Evolutionary conservation across 2,329 filamentous ascomycete species (phyloP), one percentile per base, ranked within the genome.

Genomic region (Paraphaeosphaeria minitans): DNA sequence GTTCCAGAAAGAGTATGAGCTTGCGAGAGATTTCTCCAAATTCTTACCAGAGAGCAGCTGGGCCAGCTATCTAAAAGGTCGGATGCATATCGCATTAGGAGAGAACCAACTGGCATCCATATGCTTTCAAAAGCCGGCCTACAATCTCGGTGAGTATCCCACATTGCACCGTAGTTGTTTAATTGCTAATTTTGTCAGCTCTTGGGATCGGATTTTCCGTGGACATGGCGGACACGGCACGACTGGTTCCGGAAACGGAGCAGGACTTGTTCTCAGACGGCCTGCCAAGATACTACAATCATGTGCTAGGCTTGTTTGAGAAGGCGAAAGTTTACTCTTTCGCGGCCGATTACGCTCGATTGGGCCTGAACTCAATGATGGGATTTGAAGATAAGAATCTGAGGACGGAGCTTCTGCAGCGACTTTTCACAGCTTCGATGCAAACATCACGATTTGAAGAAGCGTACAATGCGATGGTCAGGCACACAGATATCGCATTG

Each of bases 221-320:
- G 19, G 69, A 74, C 29, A 70, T 77, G 35, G 61, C 65, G 13
- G 79, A 82, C 59, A 83, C 81, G 8, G 79, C 81, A 45, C 59
- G 53, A 45, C 84, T 97, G 14, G 83, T 98, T 22, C 88, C 90
- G 55, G 87, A 92, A 24, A 87, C 89, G 2, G 92, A 97, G 65
- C 89, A 88, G 13, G 81, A 82, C 54, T 80, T 74, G 53, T 88
- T 89, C 70, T 83, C 93, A 71, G 86, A 86, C 56, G 95, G 94
- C 1, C 83, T 93, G 42, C 85, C 92, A 5, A 88, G 86, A 62
- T 99, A 97, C 78, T 96, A 96, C 75, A 87, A 89, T 43, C 95
- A 99, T 74, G 85, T 98, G 52, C 85, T 93, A 13, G 84, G 87
- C 21, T 83, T 99, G 1, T 98, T 91, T 71, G 93, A 97, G 73